Percentiles rank a stretch among this genome's conserved stretches.
These are phyloP conservation scores for Epichloe elymi DNA, from an alignment of 2,329 filamentous ascomycete genomes.

Conservation along the genomic window DNA sequence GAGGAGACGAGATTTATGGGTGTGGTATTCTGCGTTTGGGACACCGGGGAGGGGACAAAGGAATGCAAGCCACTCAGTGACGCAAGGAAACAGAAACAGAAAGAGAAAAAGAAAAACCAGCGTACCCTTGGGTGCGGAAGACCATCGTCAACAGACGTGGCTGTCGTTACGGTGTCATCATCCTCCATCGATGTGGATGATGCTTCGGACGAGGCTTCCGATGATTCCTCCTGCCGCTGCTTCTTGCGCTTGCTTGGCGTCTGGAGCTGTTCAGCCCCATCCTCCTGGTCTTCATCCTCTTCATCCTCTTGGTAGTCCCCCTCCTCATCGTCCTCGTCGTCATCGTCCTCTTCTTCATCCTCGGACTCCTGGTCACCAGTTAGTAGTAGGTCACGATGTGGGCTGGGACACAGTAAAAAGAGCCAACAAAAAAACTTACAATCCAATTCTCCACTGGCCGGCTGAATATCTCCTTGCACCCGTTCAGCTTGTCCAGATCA, in stretches of 20 bases:
- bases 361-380: constrained; percentile 37
- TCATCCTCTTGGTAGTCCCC: constrained; percentile 41
- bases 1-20: not conserved
- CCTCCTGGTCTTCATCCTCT: constrained; percentile 35
- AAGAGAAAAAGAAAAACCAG: not conserved
- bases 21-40: not conserved
- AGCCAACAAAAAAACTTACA: constrained; percentile 27
- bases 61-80: too few species aligned
- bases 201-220: constrained; percentile 24
- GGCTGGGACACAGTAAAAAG: not conserved
- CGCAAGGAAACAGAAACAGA: not conserved
- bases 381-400: not conserved
- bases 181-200: constrained; percentile 23
- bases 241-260: constrained; percentile 45
- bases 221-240: constrained; percentile 36
- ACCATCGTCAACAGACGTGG: constrained; percentile 53
- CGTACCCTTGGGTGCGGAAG: constrained; percentile 55
- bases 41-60: too few species aligned
- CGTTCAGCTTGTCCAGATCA: constrained; percentile 88
- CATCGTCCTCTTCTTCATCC: constrained; percentile 31
- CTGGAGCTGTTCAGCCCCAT: constrained; percentile 25
- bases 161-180: constrained; percentile 33
- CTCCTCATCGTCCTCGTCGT: constrained; percentile 42
- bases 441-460: constrained; percentile 76
- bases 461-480: constrained; percentile 82